These are phyloP conservation scores for Theileria annulata DNA, from an alignment of 169 alveolate genomes.

Conservation along the genomic window DNA sequence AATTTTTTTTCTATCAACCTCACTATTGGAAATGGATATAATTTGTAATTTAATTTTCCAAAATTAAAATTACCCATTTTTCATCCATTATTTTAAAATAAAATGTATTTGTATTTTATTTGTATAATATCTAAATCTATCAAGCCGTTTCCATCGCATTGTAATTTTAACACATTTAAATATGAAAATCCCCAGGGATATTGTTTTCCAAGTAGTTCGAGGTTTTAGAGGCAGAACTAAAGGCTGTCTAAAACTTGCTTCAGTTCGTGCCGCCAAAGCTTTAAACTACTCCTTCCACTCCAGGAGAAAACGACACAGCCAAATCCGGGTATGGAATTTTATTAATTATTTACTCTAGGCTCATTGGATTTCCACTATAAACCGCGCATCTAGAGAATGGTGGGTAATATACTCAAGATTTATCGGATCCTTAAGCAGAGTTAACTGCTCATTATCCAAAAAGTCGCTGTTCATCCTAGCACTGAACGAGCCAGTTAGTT, in stretches of 20 bases:
- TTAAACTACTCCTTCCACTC: conserved; percentile 69
- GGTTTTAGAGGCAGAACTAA: conserved; percentile 80
- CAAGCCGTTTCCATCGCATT: not conserved
- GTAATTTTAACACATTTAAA: not conserved
- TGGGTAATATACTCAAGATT: conserved; percentile 71
- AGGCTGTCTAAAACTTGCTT: conserved; percentile 75
- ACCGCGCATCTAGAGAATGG: conserved; percentile 80
- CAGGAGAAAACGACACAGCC: conserved; percentile 51
- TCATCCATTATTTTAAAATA: no score
- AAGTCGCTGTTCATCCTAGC: conserved; percentile 71
- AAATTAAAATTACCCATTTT: not conserved
- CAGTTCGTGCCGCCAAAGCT: conserved; percentile 77
- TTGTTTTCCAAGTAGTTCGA: conserved; percentile 75
- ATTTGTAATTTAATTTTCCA: no score
- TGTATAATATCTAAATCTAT: not conserved
- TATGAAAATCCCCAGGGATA: conserved; percentile 76
- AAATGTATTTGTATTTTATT: not conserved
- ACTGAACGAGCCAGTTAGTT: conserved; percentile 75
- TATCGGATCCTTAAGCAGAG: conserved; percentile 62
- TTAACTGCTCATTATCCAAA: conserved; percentile 68
- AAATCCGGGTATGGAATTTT: conserved; percentile 29
- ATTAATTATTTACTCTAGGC: conserved; percentile 30
- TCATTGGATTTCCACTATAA: conserved; percentile 78
- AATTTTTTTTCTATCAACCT: not conserved
- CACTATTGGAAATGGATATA: not conserved